Evolutionary conservation across 2,329 filamentous ascomycete species (phyloP).

Genomic region (Blastomyces silverae): DNA sequence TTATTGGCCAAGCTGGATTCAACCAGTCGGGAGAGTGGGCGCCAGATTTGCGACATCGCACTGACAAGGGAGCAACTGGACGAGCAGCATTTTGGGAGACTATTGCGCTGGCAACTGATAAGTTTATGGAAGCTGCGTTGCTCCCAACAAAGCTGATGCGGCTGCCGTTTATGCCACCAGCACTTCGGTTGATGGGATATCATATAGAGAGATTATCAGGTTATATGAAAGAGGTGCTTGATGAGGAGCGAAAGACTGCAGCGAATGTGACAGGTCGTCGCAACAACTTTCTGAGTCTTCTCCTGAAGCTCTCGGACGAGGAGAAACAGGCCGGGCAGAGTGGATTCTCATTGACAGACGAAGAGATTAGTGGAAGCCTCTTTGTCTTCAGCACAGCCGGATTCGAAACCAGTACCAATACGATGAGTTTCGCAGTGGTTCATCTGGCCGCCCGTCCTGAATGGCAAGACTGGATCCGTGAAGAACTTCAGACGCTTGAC

Average conservation of each 20-base stretch:
- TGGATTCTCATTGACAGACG: slow-evolving; percentile 32
- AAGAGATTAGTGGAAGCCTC: slow-evolving; percentile 42
- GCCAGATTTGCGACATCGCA: slow-evolving; percentile 22
- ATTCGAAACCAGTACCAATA: slow-evolving; percentile 48
- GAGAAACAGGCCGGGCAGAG: slow-evolving; percentile 23
- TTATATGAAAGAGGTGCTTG: slow-evolving; percentile 28
- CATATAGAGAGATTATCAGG: slow-evolving; percentile 27
- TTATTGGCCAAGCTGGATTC: slow-evolving; percentile 34
- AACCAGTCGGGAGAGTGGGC: slow-evolving; percentile 30
- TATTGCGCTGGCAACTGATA: slow-evolving; percentile 29
- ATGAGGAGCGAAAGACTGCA: slow-evolving; percentile 24
- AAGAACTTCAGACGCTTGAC: slow-evolving; percentile 39
- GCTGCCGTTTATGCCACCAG: slow-evolving; percentile 26
- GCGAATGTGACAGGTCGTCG: slow-evolving; percentile 13
- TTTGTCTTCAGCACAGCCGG: slow-evolving; percentile 45
- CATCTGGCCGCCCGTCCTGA: slow-evolving; percentile 44
- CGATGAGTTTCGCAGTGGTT: slow-evolving; percentile 45
- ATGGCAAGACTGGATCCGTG: slow-evolving; percentile 48
- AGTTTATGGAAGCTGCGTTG: slow-evolving; percentile 28
- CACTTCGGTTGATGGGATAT: slow-evolving; percentile 26
- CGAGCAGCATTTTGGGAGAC: slow-evolving; percentile 31
- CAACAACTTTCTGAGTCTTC: slow-evolving; percentile 29
- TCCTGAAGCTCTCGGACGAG: slow-evolving; percentile 28
- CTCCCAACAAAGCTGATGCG: slow-evolving; percentile 26
- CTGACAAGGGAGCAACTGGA: slow-evolving; percentile 18